These are phyloP conservation scores for Cutaneotrichosporon daszewskae DNA, from an alignment of 1,284 basidiomycete genomes.

Conservation along the genomic window DNA sequence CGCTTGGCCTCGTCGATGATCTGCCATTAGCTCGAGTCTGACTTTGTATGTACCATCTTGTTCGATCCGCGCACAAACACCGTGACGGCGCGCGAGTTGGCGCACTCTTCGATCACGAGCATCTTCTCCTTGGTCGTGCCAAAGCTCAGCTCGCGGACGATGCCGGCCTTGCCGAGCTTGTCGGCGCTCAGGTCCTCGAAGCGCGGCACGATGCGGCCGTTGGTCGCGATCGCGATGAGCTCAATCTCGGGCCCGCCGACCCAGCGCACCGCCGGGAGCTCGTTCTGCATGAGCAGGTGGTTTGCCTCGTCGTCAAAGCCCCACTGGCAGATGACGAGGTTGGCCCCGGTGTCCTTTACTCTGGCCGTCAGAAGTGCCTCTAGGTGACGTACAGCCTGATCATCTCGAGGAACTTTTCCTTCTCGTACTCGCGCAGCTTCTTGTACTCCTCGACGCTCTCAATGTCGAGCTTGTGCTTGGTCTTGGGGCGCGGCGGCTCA, in stretches of 20 bases:
- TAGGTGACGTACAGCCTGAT: constrained; percentile 61
- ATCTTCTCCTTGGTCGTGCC: constrained; percentile 98
- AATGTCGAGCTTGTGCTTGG: constrained; percentile 98
- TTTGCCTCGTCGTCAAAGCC: constrained; percentile 99
- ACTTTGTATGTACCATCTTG: constrained; percentile 71
- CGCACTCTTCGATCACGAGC: constrained; percentile 98
- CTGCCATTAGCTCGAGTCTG: constrained; percentile 48
- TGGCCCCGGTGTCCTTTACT: constrained; percentile 97
- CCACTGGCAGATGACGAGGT: constrained; percentile 99
- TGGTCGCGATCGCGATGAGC: constrained; percentile 97
- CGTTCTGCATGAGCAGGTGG: constrained; percentile 94
- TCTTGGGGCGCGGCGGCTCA: constrained; percentile 97
- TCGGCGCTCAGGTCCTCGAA: constrained; percentile 90
- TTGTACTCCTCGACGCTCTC: constrained; percentile 97
- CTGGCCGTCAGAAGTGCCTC: constrained; percentile 34
- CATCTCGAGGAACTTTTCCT: constrained; percentile 94
- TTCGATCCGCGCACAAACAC: constrained; percentile 96
- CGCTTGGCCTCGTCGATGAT: constrained; percentile 98
- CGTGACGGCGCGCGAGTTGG: constrained; percentile 92
- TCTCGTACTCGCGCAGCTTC: constrained; percentile 90
- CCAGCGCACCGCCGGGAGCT: constrained; percentile 97
- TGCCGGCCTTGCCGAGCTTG: constrained; percentile 87
- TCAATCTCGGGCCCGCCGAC: constrained; percentile 99
- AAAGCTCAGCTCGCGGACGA: constrained; percentile 90
- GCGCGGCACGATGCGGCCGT: constrained; percentile 94